Evolutionary conservation across 257 asterid species (phyloP).

Genomic region (Penstemon davidsonii): DNA sequence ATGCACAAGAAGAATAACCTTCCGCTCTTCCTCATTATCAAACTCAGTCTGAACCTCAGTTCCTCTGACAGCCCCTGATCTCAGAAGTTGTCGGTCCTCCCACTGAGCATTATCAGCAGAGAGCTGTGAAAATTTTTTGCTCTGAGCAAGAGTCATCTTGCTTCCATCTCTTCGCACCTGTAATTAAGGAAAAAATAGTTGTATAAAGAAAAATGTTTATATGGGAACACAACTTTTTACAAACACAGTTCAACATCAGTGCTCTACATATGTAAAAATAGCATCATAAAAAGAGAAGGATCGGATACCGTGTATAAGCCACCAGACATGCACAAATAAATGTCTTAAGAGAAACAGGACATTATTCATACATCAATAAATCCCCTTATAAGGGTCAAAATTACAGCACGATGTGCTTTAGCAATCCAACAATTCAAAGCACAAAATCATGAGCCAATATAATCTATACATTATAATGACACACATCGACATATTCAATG

Average conservation of each 20-base stretch:
- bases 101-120: conserved; percentile 99
- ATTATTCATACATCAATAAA: background rate
- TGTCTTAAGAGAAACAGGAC: background rate
- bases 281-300: background rate
- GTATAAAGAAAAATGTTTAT: background rate
- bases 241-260: background rate
- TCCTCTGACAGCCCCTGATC: conserved; percentile 98
- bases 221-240: background rate
- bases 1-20: conserved; percentile 94
- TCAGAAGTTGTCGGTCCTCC: conserved; percentile 96
- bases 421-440: too few relatives aligned
- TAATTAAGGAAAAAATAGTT: conserved; percentile 6
- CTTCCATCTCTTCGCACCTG: conserved; percentile 94
- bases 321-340: conserved; percentile 8
- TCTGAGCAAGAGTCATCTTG: conserved; percentile 93
- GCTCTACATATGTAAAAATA: background rate
- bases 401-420: background rate
- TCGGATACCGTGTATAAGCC: conserved; percentile 15
- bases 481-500: too few relatives aligned
- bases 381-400: conserved; percentile 7
- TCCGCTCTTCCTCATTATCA: conserved; percentile 93
- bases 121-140: conserved; percentile 88
- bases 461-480: too few relatives aligned
- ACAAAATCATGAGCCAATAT: too few relatives aligned
- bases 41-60: conserved; percentile 95